phyloP scores from a whole-genome alignment of 306 rosid genomes.

The Cicer pinnatifidum region DNA sequence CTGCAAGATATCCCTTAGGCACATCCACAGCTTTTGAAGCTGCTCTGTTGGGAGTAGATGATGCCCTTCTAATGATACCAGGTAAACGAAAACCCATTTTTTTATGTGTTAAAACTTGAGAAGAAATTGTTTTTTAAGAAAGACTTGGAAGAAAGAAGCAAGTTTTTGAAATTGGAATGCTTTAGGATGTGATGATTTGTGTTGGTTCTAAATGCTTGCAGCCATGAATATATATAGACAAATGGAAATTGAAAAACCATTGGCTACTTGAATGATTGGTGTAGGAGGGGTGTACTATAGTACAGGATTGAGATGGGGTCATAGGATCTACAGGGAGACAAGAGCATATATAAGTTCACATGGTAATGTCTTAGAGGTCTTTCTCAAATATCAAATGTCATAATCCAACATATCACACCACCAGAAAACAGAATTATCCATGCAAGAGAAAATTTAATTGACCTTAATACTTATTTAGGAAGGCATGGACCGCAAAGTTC shows the following conservation, averaged over 20 bases:
- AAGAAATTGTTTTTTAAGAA: neutral
- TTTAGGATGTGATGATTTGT: slow-evolving; percentile 26
- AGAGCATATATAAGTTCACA: neutral
- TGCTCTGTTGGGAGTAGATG: slow-evolving; percentile 14
- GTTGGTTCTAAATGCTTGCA: slow-evolving; percentile 34
- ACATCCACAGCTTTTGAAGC: slow-evolving; percentile 15
- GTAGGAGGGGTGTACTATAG: neutral
- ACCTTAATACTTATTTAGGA: neutral
- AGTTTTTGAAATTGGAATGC: slow-evolving; percentile 2
- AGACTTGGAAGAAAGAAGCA: neutral
- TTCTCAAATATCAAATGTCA: neutral
- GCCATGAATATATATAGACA: neutral
- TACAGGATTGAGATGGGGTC: no score
- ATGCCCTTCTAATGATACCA: neutral
- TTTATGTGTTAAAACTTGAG: neutral
- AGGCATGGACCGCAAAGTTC: neutral
- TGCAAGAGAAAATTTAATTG: neutral
- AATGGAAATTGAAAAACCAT: neutral
- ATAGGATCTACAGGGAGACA: slow-evolving; percentile 20
- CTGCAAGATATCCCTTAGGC: slow-evolving; percentile 30
- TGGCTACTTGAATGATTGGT: neutral
- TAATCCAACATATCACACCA: slow-evolving; percentile 10
- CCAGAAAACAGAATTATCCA: neutral
- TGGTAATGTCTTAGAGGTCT: neutral
- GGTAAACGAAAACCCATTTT: slow-evolving; percentile 48